phyloP scores from a whole-genome alignment of 2,329 filamentous ascomycete genomes.

The Coniochaeta sp. region DNA sequence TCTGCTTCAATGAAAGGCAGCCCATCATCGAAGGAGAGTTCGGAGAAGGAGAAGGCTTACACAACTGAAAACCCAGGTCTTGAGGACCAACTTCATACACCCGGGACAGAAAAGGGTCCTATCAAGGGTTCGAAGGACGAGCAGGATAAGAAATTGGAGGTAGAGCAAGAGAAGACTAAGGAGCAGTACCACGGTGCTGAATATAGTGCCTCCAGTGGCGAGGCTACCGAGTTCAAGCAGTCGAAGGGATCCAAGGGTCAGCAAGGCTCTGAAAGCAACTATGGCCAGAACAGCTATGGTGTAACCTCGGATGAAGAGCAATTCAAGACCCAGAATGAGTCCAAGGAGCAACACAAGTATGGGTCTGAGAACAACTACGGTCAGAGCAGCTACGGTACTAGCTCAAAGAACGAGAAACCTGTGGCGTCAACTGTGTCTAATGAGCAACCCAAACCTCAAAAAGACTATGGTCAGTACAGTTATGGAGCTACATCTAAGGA shows the following conservation, averaged over 20 bases:
- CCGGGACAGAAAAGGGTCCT: too few species aligned
- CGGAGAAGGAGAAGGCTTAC: background rate
- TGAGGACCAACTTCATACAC: too few species aligned
- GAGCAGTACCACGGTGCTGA: background rate
- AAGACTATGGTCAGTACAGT: background rate
- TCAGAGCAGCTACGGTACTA: too few species aligned
- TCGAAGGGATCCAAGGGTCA: background rate
- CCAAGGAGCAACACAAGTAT: background rate
- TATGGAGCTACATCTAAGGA: background rate
- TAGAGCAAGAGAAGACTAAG: background rate
- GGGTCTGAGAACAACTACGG: background rate
- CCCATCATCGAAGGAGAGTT: background rate
- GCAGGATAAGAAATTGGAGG: background rate
- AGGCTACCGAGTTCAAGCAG: background rate
- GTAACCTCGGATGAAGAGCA: background rate
- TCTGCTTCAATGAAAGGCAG: background rate
- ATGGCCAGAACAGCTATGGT: background rate
- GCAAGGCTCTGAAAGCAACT: background rate
- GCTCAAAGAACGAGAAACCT: too few species aligned
- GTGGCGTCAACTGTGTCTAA: too few species aligned
- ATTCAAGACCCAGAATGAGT: background rate
- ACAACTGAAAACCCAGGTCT: background rate
- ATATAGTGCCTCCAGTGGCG: background rate
- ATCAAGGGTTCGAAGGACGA: too few species aligned
- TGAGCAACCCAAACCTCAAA: background rate